phyloP scores from a whole-genome alignment of 2,329 filamentous ascomycete species.

The Aspergillus carbonarius region DNA sequence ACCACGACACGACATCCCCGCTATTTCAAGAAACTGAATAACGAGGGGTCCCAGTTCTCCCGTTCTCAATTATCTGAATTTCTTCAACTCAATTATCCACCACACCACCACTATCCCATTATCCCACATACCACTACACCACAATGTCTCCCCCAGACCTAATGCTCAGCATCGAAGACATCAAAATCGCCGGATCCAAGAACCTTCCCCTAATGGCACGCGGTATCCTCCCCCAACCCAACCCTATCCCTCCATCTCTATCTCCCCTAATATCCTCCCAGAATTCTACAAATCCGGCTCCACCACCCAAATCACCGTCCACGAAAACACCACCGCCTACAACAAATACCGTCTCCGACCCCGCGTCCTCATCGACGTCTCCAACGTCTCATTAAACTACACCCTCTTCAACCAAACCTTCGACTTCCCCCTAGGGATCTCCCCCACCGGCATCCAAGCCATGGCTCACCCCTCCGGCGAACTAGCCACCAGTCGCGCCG shows the following conservation, averaged over 20 bases:
- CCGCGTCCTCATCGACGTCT: slow-evolving; percentile 44
- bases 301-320: slow-evolving; percentile 35
- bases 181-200: slow-evolving; percentile 7
- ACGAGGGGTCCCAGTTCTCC: no score
- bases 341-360: slow-evolving; percentile 50
- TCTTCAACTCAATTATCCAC: not conserved
- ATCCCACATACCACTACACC: not conserved
- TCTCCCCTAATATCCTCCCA: slow-evolving; percentile 7
- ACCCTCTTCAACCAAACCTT: slow-evolving; percentile 45
- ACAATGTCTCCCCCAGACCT: not conserved
- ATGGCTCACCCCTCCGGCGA: slow-evolving; percentile 56
- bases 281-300: slow-evolving; percentile 60
- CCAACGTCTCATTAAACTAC: slow-evolving; percentile 44
- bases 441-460: slow-evolving; percentile 54
- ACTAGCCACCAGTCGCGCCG: slow-evolving; percentile 50
- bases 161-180: slow-evolving; percentile 13
- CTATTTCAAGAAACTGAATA: not conserved
- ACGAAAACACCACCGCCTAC: slow-evolving; percentile 55
- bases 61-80: not conserved
- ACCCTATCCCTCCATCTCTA: not conserved
- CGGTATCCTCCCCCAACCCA: not conserved
- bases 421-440: slow-evolving; percentile 53
- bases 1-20: not conserved
- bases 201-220: slow-evolving; percentile 1
- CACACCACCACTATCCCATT: not conserved